Conservation (phyloP, 2,329 filamentous ascomycete genomes). For the Seiridium unicorne region DNA sequence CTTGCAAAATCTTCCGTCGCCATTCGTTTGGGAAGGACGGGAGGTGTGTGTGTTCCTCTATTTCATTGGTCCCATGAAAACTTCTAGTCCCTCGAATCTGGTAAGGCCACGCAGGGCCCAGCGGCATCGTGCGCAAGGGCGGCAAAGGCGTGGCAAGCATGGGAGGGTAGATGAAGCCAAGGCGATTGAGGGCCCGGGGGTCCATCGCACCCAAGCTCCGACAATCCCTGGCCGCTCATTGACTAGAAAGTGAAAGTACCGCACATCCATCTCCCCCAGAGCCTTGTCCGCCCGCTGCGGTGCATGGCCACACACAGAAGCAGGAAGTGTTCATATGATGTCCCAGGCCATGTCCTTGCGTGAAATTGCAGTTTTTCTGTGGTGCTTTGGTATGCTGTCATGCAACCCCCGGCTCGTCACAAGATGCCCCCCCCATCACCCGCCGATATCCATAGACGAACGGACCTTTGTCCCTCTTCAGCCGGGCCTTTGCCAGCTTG, state of each 20-base stretch:
- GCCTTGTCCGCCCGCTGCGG: too few species aligned
- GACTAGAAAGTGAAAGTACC: background rate
- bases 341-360: background rate
- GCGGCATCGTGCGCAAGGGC: constrained; percentile 25
- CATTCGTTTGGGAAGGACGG: constrained; percentile 22
- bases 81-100: constrained; percentile 18
- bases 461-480: constrained; percentile 2
- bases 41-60: constrained; percentile 11
- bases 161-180: constrained; percentile 17
- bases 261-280: too few species aligned
- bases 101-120: constrained; percentile 18
- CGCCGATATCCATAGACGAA: background rate
- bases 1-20: constrained; percentile 9
- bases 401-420: background rate
- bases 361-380: background rate
- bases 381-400: background rate
- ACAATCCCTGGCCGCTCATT: background rate
- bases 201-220: background rate
- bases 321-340: background rate
- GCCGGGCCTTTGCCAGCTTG: background rate
- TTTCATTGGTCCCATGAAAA: constrained; percentile 23
- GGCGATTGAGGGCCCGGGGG: background rate
- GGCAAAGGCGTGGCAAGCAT: constrained; percentile 12
- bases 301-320: background rate
- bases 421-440: background rate